Evolutionary conservation across 441 rosid genomes (phyloP).

Genomic region (Corymbia citriodora): DNA sequence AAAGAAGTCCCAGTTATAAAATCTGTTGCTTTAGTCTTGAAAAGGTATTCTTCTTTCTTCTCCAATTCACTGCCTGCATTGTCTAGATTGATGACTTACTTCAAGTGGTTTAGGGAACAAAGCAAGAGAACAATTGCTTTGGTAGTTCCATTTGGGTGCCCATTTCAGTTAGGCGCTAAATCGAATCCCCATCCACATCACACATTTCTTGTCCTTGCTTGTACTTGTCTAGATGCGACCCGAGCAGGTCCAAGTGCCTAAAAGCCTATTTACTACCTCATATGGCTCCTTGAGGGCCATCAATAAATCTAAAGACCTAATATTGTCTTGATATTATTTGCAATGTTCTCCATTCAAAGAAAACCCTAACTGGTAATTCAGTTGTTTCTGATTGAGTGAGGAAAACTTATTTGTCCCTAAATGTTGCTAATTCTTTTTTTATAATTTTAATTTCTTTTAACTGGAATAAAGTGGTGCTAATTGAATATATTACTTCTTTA

Average conservation of each 20-base stretch:
- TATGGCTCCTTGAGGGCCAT: not conserved
- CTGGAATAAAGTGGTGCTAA: not conserved
- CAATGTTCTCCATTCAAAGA: not conserved
- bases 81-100: not conserved
- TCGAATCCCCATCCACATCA: not conserved
- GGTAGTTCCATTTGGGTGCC: not conserved
- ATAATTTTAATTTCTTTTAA: not conserved
- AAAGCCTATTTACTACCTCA: not conserved
- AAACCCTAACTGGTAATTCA: not conserved
- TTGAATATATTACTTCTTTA: not conserved
- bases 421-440: not conserved
- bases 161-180: not conserved
- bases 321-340: not conserved
- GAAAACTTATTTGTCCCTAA: not conserved
- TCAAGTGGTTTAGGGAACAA: not conserved
- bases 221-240: not conserved
- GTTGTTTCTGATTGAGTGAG: not conserved
- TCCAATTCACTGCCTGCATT: not conserved
- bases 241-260: not conserved
- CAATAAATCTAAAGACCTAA: not conserved
- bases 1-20: slow-evolving; percentile 52
- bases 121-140: not conserved
- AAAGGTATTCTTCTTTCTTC: slow-evolving; percentile 34
- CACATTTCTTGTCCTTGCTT: not conserved
- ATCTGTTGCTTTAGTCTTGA: slow-evolving; percentile 48